phyloP scores from a whole-genome alignment of 495 filamentous ascomycete species.

The Tetracladium setigerum region DNA sequence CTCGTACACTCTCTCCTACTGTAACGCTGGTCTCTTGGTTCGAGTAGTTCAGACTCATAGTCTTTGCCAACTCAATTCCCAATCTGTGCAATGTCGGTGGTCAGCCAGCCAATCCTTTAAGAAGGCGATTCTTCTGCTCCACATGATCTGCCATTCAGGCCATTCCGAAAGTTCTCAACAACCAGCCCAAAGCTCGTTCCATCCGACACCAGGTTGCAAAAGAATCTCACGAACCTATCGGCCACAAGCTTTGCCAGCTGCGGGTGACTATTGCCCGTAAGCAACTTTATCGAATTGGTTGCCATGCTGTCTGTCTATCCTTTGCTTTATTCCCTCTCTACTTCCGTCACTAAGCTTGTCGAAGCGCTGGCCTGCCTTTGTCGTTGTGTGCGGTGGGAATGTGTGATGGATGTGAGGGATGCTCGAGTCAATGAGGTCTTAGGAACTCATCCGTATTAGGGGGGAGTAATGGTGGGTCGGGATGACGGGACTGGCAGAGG shows the following conservation, averaged over 20 bases:
- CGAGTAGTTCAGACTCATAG: conserved; percentile 90
- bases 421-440: no score
- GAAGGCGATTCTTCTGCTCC: not conserved
- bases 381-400: no score
- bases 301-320: conserved; percentile 42
- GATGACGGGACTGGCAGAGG: no score
- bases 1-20: conserved; percentile 91
- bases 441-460: no score
- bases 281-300: conserved; percentile 89
- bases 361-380: no score
- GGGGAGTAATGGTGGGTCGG: no score
- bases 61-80: conserved; percentile 88
- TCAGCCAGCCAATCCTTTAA: conserved; percentile 11
- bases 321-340: not conserved
- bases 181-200: not conserved
- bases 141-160: not conserved
- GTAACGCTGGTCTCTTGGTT: conserved; percentile 98
- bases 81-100: conserved; percentile 45
- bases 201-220: conserved; percentile 16
- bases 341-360: not conserved
- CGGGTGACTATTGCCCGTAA: conserved; percentile 94
- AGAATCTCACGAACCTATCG: conserved; percentile 54
- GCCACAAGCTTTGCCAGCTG: conserved; percentile 83
- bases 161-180: not conserved
- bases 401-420: no score